Percentiles rank a stretch among this genome's conserved stretches.
Evolutionary conservation across 2,329 filamentous ascomycete species (phyloP).

Genomic region (Penicillium sp.): DNA sequence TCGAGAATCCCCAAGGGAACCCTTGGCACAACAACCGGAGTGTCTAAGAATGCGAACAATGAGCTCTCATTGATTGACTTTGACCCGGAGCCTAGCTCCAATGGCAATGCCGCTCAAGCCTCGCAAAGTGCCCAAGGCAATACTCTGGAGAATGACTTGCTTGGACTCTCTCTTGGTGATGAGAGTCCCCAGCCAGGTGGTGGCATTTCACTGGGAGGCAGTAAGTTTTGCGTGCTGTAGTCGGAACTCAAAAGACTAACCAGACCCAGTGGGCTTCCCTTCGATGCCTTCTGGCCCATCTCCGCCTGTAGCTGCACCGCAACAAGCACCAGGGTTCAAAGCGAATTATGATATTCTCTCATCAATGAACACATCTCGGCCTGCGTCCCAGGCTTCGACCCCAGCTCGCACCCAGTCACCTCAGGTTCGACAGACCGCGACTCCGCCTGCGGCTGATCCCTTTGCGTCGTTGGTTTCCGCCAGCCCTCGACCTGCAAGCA

Average conservation of each 20-base stretch:
- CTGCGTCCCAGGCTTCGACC: constrained; percentile 51
- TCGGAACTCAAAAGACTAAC: background rate
- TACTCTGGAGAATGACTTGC: constrained; percentile 82
- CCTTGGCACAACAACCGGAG: constrained; percentile 65
- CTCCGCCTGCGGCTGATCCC: constrained; percentile 55
- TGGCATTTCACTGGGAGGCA: constrained; percentile 79
- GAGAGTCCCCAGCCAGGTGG: constrained; percentile 71
- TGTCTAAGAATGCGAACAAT: constrained; percentile 66
- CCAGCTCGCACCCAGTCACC: constrained; percentile 46
- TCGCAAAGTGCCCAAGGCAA: constrained; percentile 50
- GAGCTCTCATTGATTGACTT: constrained; percentile 95
- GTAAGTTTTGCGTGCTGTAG: constrained; percentile 40
- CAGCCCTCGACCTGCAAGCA: constrained; percentile 48
- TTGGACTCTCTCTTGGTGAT: constrained; percentile 81
- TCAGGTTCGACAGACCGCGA: constrained; percentile 29
- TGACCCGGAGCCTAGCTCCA: constrained; percentile 57
- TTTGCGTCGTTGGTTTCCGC: constrained; percentile 60
- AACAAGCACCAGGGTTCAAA: constrained; percentile 49
- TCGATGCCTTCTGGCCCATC: constrained; percentile 26
- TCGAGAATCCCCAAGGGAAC: constrained; percentile 81
- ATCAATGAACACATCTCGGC: constrained; percentile 49
- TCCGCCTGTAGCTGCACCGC: constrained; percentile 26
- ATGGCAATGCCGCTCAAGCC: constrained; percentile 42
- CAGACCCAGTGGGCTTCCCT: constrained; percentile 38
- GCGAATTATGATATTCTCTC: constrained; percentile 60